Percentiles rank a stretch among this genome's conserved stretches.
phyloP scores from a whole-genome alignment of 148 eudicot genomes.

The Vaccinium corymbosum region DNA sequence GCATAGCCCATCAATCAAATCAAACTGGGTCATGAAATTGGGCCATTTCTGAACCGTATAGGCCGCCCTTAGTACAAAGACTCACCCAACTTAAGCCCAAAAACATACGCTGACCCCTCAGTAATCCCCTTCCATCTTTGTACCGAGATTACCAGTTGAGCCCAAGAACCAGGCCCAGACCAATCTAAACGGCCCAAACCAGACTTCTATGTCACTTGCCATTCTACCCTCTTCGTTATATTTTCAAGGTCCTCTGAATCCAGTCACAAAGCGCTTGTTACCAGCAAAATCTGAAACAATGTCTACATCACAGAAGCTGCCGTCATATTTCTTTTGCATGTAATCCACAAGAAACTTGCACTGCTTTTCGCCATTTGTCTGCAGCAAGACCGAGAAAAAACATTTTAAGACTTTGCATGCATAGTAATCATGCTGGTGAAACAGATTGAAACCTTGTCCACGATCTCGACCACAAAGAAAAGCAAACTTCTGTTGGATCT shows the following conservation, averaged over 20 bases:
- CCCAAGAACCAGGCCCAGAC: neutral
- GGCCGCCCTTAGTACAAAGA: neutral
- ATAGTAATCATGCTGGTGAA: neutral
- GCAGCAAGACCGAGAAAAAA: conserved; percentile 25
- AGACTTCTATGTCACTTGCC: neutral
- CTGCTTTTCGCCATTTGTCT: conserved; percentile 89
- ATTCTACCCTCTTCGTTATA: neutral
- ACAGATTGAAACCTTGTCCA: neutral
- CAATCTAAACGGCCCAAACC: neutral
- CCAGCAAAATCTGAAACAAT: conserved; percentile 78
- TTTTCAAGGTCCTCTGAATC: conserved; percentile 25
- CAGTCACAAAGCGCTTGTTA: conserved; percentile 67
- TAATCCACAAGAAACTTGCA: conserved; percentile 60
- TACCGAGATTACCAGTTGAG: neutral
- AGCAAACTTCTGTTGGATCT: neutral
- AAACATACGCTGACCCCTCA: neutral
- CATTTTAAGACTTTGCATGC: neutral
- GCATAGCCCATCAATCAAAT: neutral
- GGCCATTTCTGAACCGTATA: neutral
- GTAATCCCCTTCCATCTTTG: neutral
- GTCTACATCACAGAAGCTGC: conserved; percentile 44
- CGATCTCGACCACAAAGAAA: neutral
- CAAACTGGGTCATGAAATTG: neutral
- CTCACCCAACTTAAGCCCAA: neutral
- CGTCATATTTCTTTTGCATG: conserved; percentile 33